A percentile compares a stretch with the other conserved stretches of the same genome.
phyloP scores from a whole-genome alignment of 2,329 filamentous ascomycete genomes.

The Xylogone sp. region DNA sequence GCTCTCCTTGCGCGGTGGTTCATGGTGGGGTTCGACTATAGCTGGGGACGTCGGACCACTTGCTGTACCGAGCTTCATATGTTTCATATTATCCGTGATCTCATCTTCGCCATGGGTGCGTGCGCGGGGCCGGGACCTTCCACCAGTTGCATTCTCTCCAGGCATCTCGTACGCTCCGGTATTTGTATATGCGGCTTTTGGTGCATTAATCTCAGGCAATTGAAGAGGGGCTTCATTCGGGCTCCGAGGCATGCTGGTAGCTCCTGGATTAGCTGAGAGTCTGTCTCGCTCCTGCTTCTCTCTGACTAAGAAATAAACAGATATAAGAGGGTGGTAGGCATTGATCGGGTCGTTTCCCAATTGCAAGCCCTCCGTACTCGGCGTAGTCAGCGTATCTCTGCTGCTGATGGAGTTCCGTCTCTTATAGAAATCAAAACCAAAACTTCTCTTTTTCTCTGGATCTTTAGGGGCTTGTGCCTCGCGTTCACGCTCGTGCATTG shows the following conservation, averaged over 20 bases:
- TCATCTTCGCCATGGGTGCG: conserved; percentile 96
- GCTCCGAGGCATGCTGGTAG: conserved; percentile 50
- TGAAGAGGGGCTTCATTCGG: conserved; percentile 50
- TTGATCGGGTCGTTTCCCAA: conserved; percentile 85
- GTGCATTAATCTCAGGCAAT: conserved; percentile 73
- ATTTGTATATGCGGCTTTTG: conserved; percentile 87
- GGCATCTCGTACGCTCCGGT: conserved; percentile 80
- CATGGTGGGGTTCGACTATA: conserved; percentile 52
- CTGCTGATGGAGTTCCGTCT: conserved; percentile 85
- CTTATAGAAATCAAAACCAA: conserved; percentile 95
- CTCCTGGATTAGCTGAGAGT: conserved; percentile 53
- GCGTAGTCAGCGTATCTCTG: conserved; percentile 76
- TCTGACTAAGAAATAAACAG: conserved; percentile 92
- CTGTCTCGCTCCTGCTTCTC: conserved; percentile 86
- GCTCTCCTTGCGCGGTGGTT: conserved; percentile 77
- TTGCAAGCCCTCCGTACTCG: conserved; percentile 82
- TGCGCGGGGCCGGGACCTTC: conserved; percentile 77
- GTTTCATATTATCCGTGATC: conserved; percentile 67
- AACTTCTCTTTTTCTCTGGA: conserved; percentile 80
- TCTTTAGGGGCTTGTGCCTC: conserved; percentile 49
- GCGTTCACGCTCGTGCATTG: conserved; percentile 62
- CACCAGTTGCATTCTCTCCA: conserved; percentile 81
- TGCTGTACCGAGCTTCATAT: conserved; percentile 51
- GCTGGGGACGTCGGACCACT: conserved; percentile 43
- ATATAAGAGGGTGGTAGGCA: conserved; percentile 87